phyloP scores from a whole-genome alignment of 1,284 basidiomycete genomes.

The Leccinum subrobustum region DNA sequence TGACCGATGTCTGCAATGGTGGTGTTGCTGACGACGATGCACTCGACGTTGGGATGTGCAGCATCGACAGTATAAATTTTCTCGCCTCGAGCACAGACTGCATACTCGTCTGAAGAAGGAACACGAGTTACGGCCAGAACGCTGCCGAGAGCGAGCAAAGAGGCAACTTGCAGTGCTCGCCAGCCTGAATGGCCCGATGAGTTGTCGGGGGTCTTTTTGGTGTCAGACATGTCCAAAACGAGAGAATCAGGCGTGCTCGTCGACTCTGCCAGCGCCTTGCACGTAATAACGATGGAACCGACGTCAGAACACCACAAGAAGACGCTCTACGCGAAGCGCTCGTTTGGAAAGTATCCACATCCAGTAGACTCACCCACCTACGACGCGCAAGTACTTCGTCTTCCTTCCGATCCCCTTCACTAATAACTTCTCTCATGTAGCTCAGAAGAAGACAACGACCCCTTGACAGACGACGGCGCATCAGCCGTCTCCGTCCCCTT shows the following conservation, averaged over 20 bases:
- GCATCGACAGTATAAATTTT: constrained; percentile 58
- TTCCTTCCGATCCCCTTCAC: neutral
- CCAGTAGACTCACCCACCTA: constrained; percentile 70
- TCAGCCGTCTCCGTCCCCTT: constrained; percentile 49
- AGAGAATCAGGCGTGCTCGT: neutral
- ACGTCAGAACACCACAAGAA: constrained; percentile 38
- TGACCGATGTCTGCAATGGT: constrained; percentile 57
- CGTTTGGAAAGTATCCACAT: constrained; percentile 59
- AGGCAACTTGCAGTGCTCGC: neutral
- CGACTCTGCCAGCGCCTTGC: neutral
- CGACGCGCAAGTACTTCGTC: constrained; percentile 52
- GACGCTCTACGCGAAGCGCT: constrained; percentile 61
- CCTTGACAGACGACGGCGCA: constrained; percentile 69
- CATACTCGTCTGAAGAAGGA: constrained; percentile 33
- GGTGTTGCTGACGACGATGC: constrained; percentile 53
- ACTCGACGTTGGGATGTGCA: constrained; percentile 51
- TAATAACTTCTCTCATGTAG: constrained; percentile 27
- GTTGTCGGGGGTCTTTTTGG: neutral
- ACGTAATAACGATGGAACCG: constrained; percentile 24
- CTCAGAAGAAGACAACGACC: constrained; percentile 82
- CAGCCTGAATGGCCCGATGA: neutral
- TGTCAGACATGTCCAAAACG: neutral
- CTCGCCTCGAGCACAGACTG: constrained; percentile 43
- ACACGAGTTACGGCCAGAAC: constrained; percentile 7
- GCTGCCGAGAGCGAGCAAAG: constrained; percentile 20